These are phyloP conservation scores for Candida jianshihensis DNA, from an alignment of 805 yeast genomes.

Conservation along the genomic window DNA sequence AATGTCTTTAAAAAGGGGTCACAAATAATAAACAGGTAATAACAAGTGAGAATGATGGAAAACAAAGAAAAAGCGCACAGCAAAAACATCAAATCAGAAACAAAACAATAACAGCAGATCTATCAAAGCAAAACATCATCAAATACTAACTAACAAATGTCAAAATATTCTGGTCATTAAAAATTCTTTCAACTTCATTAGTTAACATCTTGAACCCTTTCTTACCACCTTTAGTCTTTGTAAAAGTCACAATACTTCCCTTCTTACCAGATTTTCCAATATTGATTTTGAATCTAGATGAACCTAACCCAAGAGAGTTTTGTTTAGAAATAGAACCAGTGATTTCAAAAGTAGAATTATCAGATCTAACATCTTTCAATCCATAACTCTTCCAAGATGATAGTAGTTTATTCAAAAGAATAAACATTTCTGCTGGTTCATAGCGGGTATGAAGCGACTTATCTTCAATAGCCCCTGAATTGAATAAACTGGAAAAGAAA, in stretches of 20 bases:
- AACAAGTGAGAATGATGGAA: not conserved
- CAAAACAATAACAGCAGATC: not conserved
- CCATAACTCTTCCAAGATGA: slow-evolving; percentile 70
- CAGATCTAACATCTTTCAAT: slow-evolving; percentile 44
- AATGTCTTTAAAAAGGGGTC: no score
- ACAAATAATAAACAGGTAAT: not conserved
- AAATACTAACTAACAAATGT: slow-evolving; percentile 19
- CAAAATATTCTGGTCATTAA: slow-evolving; percentile 57
- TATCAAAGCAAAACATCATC: no score
- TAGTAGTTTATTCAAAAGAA: slow-evolving; percentile 56
- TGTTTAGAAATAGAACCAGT: slow-evolving; percentile 57
- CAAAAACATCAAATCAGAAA: not conserved
- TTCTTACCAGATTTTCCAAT: slow-evolving; percentile 37
- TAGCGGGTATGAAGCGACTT: slow-evolving; percentile 26
- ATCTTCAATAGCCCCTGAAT: slow-evolving; percentile 9
- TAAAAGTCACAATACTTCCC: slow-evolving; percentile 49
- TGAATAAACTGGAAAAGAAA: slow-evolving; percentile 27
- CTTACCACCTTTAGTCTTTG: slow-evolving; percentile 57
- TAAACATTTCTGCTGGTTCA: slow-evolving; percentile 46
- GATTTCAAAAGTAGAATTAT: slow-evolving; percentile 36
- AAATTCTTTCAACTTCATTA: slow-evolving; percentile 56
- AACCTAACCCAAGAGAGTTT: slow-evolving; percentile 55
- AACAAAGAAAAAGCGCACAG: not conserved
- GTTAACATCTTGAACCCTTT: slow-evolving; percentile 54
- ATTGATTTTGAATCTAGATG: slow-evolving; percentile 55